Evolutionary conservation across 2,329 filamentous ascomycete genomes (phyloP).

Genomic region (Microdochium paspali): DNA sequence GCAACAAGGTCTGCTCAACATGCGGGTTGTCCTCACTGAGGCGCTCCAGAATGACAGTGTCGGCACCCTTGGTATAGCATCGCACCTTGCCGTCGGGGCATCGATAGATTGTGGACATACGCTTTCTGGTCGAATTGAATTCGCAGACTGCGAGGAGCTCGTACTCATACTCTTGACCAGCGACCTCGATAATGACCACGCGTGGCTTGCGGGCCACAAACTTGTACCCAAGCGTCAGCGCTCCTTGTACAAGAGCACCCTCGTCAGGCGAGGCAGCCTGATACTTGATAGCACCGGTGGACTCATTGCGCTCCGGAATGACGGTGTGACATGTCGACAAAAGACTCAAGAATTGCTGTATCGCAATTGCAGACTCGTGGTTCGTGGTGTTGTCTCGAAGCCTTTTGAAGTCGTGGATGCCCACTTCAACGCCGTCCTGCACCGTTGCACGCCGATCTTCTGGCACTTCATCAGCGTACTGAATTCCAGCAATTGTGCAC

Average conservation of each 20-base stretch:
- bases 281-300: slow-evolving; percentile 82
- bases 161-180: slow-evolving; percentile 68
- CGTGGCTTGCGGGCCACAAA: slow-evolving; percentile 87
- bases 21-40: slow-evolving; percentile 75
- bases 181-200: slow-evolving; percentile 73
- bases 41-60: slow-evolving; percentile 93
- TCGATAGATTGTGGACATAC: slow-evolving; percentile 96
- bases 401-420: slow-evolving; percentile 75
- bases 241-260: slow-evolving; percentile 90
- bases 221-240: slow-evolving; percentile 73
- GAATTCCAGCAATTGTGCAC: slow-evolving; percentile 83
- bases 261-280: slow-evolving; percentile 97
- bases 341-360: slow-evolving; percentile 77
- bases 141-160: slow-evolving; percentile 95
- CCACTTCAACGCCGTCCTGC: slow-evolving; percentile 68
- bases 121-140: slow-evolving; percentile 95
- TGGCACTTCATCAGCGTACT: slow-evolving; percentile 85
- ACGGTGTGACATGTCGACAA: slow-evolving; percentile 93
- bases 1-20: slow-evolving; percentile 81
- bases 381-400: slow-evolving; percentile 60
- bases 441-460: slow-evolving; percentile 77
- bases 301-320: slow-evolving; percentile 80
- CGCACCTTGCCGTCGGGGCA: slow-evolving; percentile 93
- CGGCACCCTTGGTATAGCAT: slow-evolving; percentile 91
- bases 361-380: slow-evolving; percentile 39